Evolutionary conservation across 169 alveolate genomes (phyloP), one percentile per base, ranked within the genome.

Genomic region (Plasmodium malariae): DNA sequence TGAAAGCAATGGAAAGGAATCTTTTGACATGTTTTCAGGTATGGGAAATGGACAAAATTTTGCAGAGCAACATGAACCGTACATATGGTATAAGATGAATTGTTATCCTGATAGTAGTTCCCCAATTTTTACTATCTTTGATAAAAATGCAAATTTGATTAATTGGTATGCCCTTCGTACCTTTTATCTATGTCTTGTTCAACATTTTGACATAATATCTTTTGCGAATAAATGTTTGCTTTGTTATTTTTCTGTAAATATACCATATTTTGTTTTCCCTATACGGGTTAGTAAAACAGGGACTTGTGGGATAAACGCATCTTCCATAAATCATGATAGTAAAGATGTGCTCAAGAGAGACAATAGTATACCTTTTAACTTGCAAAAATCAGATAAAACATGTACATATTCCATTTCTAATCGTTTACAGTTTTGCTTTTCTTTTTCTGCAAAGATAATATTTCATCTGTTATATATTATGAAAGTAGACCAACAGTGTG

Each of bases 31-130:
- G n/a, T n/a, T n/a, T n/a, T n/a, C n/a, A n/a, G n/a, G n/a, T n/a
- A n/a, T n/a, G n/a, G n/a, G n/a, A n/a, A n/a, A n/a, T n/a, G n/a
- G n/a, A n/a, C n/a, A n/a, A n/a, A n/a, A n/a, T n/a, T n/a, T n/a
- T n/a, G n/a, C n/a, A n/a, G n/a, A n/a, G n/a, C n/a, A n/a, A n/a
- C n/a, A n/a, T n/a, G n/a, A n/a, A n/a, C n/a, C n/a, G n/a, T n/a
- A n/a, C n/a, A n/a, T n/a, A n/a, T 83, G 91, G 91, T 12, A 7
- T 4, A 40, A 83, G n/a, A 40, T 83, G 17, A 57, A 83, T 57
- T 17, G 45, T 3, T 67, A 67, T 37, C 83, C 67, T 6, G 32
- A 30, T 51, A 32, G 48, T 11, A 28, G 43, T 0, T 32, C 32
- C 19, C 63, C 85, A 21, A n/a, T 72, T 57, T 69, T 83, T 6